Evolutionary conservation across 345 rosid genomes (phyloP), one percentile per base, ranked within the genome.

Genomic region (Populus davidiana): DNA sequence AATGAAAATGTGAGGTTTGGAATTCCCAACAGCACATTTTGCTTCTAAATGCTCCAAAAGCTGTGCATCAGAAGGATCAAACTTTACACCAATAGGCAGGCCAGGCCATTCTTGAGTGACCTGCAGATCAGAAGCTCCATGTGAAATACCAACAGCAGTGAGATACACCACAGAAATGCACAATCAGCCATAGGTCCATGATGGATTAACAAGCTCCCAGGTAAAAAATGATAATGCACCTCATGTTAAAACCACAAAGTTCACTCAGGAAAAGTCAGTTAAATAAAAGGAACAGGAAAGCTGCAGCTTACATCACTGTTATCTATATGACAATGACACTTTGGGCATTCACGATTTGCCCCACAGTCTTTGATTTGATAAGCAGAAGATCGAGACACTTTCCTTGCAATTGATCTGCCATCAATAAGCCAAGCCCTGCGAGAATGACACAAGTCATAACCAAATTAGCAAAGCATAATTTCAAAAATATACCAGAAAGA

Each of bases 51-150:
- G 95, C 31, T 90, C 91, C 38, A 94, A 38, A 67, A 94, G 86
- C 79, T 92, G 90, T 21, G 71, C 84, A 86, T 93, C 98, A 73
- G 97, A 81, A 8, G 99, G 99, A 81, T 92, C 99, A 82, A 96
- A 96, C 85, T 96, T 96, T 12, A 96, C 97, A 71, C 99, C 99
- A 78, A 80, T 87, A 23, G 98, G 99, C 66, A 93, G 88, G 23
- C 94, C 98, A 44, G 98, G 98, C 94, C 97, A 96, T 67, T 91
- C 92, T 25, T 71, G 74, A 73, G 73, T 74, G 63, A 87, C 93
- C 98, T 94, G 86, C 80, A 82, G 31, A 70, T 33, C 7, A 67
- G 62, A 79, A 63, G 47, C 67, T 31, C 41, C 73, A 73, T 52
- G 61, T 13, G 23, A 36, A 25, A 27, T 59, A n/a, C 4, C 33